Conservation (phyloP, 73 alveolate species). For the Uronychia binucleata region DNA sequence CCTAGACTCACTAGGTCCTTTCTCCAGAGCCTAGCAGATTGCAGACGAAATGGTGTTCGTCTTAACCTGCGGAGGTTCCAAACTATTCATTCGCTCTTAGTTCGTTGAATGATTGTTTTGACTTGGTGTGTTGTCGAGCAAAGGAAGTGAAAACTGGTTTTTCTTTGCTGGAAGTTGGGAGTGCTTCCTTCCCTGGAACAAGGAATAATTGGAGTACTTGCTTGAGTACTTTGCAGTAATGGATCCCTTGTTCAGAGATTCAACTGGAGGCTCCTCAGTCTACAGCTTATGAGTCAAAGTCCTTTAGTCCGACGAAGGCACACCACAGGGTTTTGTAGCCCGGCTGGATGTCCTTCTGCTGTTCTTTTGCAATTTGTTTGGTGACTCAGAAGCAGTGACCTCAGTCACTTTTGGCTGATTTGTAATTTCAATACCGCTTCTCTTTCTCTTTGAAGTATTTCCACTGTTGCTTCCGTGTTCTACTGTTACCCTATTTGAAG, state of each 20-base stretch:
- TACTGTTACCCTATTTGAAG: no score
- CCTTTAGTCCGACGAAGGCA: no score
- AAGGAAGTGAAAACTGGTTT: not conserved
- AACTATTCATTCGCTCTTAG: not conserved
- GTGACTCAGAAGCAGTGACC: not conserved
- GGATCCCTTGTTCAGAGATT: not conserved
- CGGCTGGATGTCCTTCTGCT: not conserved
- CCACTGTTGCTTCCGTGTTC: not conserved
- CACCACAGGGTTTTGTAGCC: not conserved
- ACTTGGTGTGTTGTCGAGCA: not conserved
- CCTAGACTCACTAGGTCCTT: not conserved
- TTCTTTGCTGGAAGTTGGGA: not conserved
- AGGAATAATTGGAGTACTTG: not conserved
- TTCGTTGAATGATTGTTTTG: not conserved
- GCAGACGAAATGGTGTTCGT: not conserved
- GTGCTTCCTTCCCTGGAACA: not conserved
- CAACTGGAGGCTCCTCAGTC: not conserved
- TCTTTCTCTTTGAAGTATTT: not conserved
- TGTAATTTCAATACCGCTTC: not conserved
- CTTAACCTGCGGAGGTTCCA: not conserved
- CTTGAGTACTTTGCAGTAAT: not conserved
- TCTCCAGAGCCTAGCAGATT: not conserved
- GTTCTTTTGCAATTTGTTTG: not conserved
- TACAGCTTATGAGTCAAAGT: not conserved
- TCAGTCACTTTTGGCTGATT: not conserved